A percentile compares a stretch with the other conserved stretches of the same genome.
Conservation (phyloP, 352 stramenopile species). For the Pythium sp. region DNA sequence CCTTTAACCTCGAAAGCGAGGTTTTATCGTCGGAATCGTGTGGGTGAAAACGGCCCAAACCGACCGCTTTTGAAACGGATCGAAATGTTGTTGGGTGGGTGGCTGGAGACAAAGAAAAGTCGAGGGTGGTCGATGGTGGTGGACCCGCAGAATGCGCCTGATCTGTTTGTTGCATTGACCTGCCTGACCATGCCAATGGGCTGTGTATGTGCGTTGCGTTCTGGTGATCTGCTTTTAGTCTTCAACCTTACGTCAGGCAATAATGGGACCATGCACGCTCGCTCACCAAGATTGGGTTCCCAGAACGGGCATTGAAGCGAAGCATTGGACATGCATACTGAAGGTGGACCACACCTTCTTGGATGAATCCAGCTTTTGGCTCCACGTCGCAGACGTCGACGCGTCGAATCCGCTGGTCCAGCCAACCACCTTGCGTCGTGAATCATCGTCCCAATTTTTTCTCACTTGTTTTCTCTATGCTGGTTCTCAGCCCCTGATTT, state of each 20-base stretch:
- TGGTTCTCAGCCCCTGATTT: background rate
- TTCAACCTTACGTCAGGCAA: background rate
- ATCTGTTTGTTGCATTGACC: no score
- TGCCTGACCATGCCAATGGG: background rate
- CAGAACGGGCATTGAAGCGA: background rate
- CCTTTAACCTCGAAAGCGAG: background rate
- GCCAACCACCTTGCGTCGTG: background rate
- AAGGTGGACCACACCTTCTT: background rate
- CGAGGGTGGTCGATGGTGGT: background rate
- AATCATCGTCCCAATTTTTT: background rate
- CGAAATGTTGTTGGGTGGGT: background rate
- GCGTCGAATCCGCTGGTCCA: background rate
- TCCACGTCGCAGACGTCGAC: slow-evolving; percentile 1
- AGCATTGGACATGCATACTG: background rate
- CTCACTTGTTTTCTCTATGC: background rate
- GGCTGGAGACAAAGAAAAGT: background rate
- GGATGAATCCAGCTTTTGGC: background rate
- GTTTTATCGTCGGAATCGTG: background rate
- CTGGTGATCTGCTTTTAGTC: background rate
- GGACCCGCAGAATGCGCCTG: background rate
- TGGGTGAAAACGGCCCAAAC: background rate
- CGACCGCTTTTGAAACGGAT: background rate
- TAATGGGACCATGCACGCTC: background rate
- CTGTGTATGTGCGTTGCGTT: background rate
- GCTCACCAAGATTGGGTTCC: background rate